Percentiles rank a stretch among this genome's conserved stretches.
These are phyloP conservation scores for Saccharomyces paradoxus DNA, from an alignment of 805 yeast genomes.

Conservation along the genomic window DNA sequence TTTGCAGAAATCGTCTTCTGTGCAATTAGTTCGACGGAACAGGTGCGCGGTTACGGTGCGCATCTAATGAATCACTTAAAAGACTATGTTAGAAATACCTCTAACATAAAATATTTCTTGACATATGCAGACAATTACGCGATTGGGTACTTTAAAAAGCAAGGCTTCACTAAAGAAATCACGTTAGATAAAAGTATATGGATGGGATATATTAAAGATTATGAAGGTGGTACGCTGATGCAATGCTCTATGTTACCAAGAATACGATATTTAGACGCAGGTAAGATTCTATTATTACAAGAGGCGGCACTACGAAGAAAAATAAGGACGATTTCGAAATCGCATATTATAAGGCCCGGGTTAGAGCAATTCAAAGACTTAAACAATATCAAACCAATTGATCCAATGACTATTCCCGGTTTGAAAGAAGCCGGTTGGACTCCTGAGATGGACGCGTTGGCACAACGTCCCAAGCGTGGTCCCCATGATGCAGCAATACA, in stretches of 20 bases:
- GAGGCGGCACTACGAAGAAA: conserved; percentile 86
- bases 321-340: conserved; percentile 67
- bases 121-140: conserved; percentile 99
- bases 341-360: conserved; percentile 79
- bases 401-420: conserved; percentile 84
- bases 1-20: conserved; percentile 98
- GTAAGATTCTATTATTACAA: conserved; percentile 76
- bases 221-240: conserved; percentile 98
- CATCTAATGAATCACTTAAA: conserved; percentile 96
- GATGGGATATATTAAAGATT: conserved; percentile 99
- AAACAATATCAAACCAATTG: conserved; percentile 44
- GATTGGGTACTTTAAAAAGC: conserved; percentile 95
- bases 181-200: conserved; percentile 76
- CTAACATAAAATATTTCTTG: conserved; percentile 75
- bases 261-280: conserved; percentile 80
- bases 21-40: conserved; percentile 96
- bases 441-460: conserved; percentile 94
- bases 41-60: conserved; percentile 97
- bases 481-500: conserved; percentile 94
- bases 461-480: conserved; percentile 87
- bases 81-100: conserved; percentile 85
- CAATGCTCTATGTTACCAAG: conserved; percentile 91
- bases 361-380: conserved; percentile 55
- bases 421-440: conserved; percentile 94
- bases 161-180: conserved; percentile 94